Conservation (phyloP, 2,329 filamentous ascomycete species). For the Epichloe glyceriae region DNA sequence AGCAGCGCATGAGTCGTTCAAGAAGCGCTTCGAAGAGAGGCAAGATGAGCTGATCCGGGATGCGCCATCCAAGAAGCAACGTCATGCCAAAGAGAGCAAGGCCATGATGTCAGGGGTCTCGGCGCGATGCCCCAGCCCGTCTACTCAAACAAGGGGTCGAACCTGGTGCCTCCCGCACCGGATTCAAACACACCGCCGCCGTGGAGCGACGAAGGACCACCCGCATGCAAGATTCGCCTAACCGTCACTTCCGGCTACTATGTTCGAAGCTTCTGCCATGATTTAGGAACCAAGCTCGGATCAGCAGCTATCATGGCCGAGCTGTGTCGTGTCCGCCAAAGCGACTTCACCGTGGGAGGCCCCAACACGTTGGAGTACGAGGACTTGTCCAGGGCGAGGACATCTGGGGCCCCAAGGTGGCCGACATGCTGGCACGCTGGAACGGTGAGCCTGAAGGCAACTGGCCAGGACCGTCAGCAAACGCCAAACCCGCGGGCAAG, state of each 20-base stretch:
- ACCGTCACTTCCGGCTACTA: constrained; percentile 95
- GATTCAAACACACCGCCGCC: constrained; percentile 36
- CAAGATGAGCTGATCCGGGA: constrained; percentile 45
- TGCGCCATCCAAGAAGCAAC: constrained; percentile 24
- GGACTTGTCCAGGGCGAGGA: constrained; percentile 66
- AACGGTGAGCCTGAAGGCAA: constrained; percentile 19
- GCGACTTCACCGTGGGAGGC: constrained; percentile 59
- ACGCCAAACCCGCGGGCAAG: constrained; percentile 8
- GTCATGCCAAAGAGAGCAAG: constrained; percentile 16
- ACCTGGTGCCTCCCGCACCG: constrained; percentile 37
- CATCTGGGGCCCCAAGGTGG: constrained; percentile 68
- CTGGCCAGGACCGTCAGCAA: constrained; percentile 11
- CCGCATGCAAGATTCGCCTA: constrained; percentile 75
- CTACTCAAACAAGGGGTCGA: constrained; percentile 30
- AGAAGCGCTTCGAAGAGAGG: constrained; percentile 44
- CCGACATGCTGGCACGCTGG: constrained; percentile 32
- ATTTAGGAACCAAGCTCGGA: constrained; percentile 69
- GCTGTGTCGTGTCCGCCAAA: constrained; percentile 69
- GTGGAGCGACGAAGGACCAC: constrained; percentile 50
- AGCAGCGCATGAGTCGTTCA: constrained; percentile 42
- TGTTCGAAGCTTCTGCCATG: constrained; percentile 84
- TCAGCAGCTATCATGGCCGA: constrained; percentile 80
- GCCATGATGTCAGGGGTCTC: constrained; percentile 46
- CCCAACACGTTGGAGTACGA: constrained; percentile 65
- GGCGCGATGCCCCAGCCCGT: constrained; percentile 35